Conservation (phyloP, 1,139 yeast species). For the Protomyces inouyei region DNA sequence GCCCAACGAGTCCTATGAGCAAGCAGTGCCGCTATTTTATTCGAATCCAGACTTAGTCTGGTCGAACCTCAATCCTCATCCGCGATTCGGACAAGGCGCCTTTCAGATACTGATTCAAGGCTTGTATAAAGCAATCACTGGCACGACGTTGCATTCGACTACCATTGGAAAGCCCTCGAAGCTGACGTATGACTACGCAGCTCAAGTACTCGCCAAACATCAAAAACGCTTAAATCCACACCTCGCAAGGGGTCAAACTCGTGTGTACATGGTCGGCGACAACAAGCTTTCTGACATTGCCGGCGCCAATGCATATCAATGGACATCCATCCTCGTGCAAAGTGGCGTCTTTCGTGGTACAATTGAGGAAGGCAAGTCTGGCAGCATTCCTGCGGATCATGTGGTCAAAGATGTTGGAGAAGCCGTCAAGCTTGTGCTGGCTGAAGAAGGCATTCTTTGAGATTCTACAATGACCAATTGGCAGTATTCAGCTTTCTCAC, state of each 20-base stretch:
- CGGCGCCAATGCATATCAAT: slow-evolving; percentile 83
- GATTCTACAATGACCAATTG: background rate
- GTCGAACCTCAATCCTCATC: slow-evolving; percentile 76
- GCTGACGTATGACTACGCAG: slow-evolving; percentile 67
- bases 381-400: slow-evolving; percentile 72
- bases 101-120: slow-evolving; percentile 47
- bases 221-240: background rate
- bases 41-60: slow-evolving; percentile 85
- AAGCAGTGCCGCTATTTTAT: slow-evolving; percentile 75
- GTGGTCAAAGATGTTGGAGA: slow-evolving; percentile 68
- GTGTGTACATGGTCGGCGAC: slow-evolving; percentile 90
- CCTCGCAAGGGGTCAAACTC: background rate
- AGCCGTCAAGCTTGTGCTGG: slow-evolving; percentile 76
- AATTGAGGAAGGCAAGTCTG: slow-evolving; percentile 63
- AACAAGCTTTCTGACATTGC: slow-evolving; percentile 87
- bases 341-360: slow-evolving; percentile 74
- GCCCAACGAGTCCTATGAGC: slow-evolving; percentile 51
- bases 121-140: slow-evolving; percentile 56
- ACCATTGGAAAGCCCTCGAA: slow-evolving; percentile 68
- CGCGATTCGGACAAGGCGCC: slow-evolving; percentile 78
- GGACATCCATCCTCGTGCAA: slow-evolving; percentile 77
- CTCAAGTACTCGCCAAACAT: slow-evolving; percentile 55
- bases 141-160: slow-evolving; percentile 63
- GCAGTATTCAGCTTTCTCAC: background rate
- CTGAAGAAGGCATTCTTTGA: slow-evolving; percentile 35